Percentiles rank a stretch among this genome's conserved stretches.
Evolutionary conservation across 225 moss, liverwort and hornwort genomes (phyloP).

Genomic region (Marchantia paleacea): DNA sequence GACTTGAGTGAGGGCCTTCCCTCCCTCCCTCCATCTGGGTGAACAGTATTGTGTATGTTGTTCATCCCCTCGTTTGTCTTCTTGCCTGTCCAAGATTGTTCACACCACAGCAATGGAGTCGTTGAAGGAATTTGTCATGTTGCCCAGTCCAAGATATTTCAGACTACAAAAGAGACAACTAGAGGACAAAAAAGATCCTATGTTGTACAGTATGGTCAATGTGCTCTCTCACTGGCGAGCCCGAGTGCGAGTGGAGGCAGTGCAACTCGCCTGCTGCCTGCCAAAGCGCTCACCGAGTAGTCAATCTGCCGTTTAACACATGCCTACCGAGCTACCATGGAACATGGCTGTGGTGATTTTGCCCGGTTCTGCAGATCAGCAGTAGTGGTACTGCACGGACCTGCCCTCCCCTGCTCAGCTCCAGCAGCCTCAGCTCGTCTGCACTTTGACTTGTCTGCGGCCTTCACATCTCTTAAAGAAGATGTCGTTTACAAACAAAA

Average conservation of each 20-base stretch:
- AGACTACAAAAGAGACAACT: slow-evolving; percentile 17
- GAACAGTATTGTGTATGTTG: slow-evolving; percentile 13
- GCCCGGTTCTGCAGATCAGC: too few species aligned
- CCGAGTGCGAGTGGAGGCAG: not conserved
- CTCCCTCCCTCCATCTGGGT: not conserved
- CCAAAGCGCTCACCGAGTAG: not conserved
- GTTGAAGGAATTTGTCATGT: slow-evolving; percentile 1
- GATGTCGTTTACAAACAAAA: not conserved
- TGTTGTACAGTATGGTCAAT: slow-evolving; percentile 7
- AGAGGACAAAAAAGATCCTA: slow-evolving; percentile 22
- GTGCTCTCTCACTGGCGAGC: not conserved
- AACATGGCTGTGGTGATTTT: not conserved
- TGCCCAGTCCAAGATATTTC: not conserved
- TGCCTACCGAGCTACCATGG: not conserved
- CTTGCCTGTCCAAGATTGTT: slow-evolving; percentile 14
- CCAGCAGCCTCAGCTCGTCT: too few species aligned
- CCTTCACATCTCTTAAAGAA: not conserved
- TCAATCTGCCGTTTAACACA: slow-evolving; percentile 5
- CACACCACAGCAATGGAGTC: not conserved
- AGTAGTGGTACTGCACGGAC: too few species aligned
- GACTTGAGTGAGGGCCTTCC: not conserved
- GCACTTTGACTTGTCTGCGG: slow-evolving; percentile 2
- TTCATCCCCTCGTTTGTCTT: slow-evolving; percentile 19
- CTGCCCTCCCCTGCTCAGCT: too few species aligned
- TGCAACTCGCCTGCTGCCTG: slow-evolving; percentile 1